A percentile compares a stretch with the other conserved stretches of the same genome.
Evolutionary conservation across 2,329 filamentous ascomycete genomes (phyloP).

Genomic region (Chrysosporium keratinophilum): DNA sequence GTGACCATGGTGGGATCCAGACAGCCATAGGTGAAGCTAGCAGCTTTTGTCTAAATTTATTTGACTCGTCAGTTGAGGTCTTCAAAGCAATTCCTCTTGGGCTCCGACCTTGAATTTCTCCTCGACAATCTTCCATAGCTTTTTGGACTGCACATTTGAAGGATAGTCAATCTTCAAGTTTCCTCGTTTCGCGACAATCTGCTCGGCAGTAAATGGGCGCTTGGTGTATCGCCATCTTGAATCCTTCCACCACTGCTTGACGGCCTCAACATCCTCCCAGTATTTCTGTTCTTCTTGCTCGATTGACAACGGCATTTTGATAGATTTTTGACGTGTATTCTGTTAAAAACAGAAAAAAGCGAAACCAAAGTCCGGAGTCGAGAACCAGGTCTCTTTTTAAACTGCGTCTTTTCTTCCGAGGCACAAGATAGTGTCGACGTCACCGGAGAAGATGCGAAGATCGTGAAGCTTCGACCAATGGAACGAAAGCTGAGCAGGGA

Average conservation of each 20-base stretch:
- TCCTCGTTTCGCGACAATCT: slow-evolving; percentile 91
- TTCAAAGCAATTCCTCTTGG: no score
- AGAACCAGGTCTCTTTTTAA: slow-evolving; percentile 8
- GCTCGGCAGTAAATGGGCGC: slow-evolving; percentile 87
- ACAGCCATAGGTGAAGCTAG: slow-evolving; percentile 93
- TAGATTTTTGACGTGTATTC: slow-evolving; percentile 12
- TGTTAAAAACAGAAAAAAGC: slow-evolving; percentile 13
- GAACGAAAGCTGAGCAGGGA: not conserved
- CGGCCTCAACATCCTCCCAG: slow-evolving; percentile 69
- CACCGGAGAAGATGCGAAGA: not conserved
- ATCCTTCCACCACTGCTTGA: slow-evolving; percentile 91
- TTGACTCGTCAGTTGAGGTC: not conserved
- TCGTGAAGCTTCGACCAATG: slow-evolving; percentile 4
- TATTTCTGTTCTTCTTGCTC: slow-evolving; percentile 66
- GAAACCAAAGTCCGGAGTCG: slow-evolving; percentile 19
- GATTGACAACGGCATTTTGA: slow-evolving; percentile 31
- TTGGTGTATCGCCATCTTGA: slow-evolving; percentile 88
- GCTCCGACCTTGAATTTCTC: slow-evolving; percentile 62
- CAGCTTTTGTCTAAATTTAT: slow-evolving; percentile 57
- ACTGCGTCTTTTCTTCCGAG: not conserved
- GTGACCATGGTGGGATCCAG: slow-evolving; percentile 97
- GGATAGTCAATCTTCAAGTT: slow-evolving; percentile 85
- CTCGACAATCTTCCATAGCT: slow-evolving; percentile 88
- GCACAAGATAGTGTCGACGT: slow-evolving; percentile 3
- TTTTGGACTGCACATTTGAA: slow-evolving; percentile 80